Base-by-base conservation (phyloP, 2,329 filamentous ascomycete species). In the Aspergillus jensenii region DNA sequence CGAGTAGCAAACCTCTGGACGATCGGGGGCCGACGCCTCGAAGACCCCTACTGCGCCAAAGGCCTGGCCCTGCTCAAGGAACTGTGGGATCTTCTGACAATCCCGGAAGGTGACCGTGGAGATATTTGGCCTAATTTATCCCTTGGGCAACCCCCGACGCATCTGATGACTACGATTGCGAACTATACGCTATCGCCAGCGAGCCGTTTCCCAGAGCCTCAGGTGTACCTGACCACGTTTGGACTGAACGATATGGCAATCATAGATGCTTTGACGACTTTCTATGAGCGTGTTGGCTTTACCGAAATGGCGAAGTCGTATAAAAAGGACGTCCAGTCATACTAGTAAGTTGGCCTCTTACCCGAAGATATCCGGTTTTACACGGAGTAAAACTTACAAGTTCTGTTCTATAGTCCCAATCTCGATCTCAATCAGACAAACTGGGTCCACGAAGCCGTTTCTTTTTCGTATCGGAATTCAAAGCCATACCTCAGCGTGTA, bases 151-250 rank as follows among this genome's bases (percentile, higher is more conserved):
- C 6, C n/a, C 14, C 41, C 41, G 17, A 19, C 21, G 17, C 17
- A 44, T 9, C 41, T 23, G 21, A 17, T 65, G 25, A 60, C 63
- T 9, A 17, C 44, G 15, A 58, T 65, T 44, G 51, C 54, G 8
- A 65, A 65, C 48, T 65, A 54, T 39, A 64, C 58, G 2, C 35
- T 65, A 5, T 27, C 47, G 12, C 62, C 51, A 2, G 43, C 56
- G 15, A 52, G 62, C 4, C 53, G 56, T 3, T 17, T 54, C n/a
- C 60, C 63, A 3, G 52, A 60, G 41, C 63, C 63, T 0, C 61
- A 65, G 49, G 15, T 65, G 7, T 65, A 65, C 45, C 58, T 64
- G 12, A 55, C 56, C 8, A 52, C 54, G 1, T 64, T 64, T 48
- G 61, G 63, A 1, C 52, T 61, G 49, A 58, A 59, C 40, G 63